These are phyloP conservation scores for Suillus ampliporus DNA, from an alignment of 768 basidiomycete genomes.

Conservation along the genomic window DNA sequence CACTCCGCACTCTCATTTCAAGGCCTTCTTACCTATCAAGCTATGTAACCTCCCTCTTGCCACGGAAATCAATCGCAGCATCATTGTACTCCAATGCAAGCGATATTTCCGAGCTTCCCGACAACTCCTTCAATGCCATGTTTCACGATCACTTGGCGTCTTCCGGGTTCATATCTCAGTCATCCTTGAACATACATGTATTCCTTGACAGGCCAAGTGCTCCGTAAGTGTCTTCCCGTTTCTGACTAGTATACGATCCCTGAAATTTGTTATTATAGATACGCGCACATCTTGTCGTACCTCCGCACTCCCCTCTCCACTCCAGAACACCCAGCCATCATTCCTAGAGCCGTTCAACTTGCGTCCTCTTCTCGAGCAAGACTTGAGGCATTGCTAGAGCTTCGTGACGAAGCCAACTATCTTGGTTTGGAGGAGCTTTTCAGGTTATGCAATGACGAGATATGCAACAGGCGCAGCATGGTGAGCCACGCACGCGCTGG, in stretches of 20 bases:
- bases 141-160: slow-evolving; percentile 70
- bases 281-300: slow-evolving; percentile 72
- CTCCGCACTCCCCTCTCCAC: slow-evolving; percentile 62
- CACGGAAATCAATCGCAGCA: slow-evolving; percentile 49
- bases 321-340: slow-evolving; percentile 51
- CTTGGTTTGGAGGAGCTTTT: slow-evolving; percentile 71
- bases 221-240: slow-evolving; percentile 59
- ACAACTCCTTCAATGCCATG: slow-evolving; percentile 49
- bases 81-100: slow-evolving; percentile 63
- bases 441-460: slow-evolving; percentile 70
- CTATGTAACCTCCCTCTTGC: slow-evolving; percentile 56
- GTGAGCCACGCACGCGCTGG: slow-evolving; percentile 45
- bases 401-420: slow-evolving; percentile 80
- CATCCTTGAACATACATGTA: slow-evolving; percentile 60
- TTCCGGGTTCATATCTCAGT: slow-evolving; percentile 55
- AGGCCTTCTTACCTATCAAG: slow-evolving; percentile 68
- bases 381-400: slow-evolving; percentile 71
- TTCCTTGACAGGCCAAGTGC: slow-evolving; percentile 83
- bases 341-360: slow-evolving; percentile 67
- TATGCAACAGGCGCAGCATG: slow-evolving; percentile 54
- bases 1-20: slow-evolving; percentile 67
- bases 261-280: slow-evolving; percentile 47
- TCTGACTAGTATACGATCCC: slow-evolving; percentile 9
- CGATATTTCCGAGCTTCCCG: slow-evolving; percentile 32
- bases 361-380: slow-evolving; percentile 49